These are phyloP conservation scores for Gloeostereum incarnatum DNA, from an alignment of 768 basidiomycete species.

Conservation along the genomic window DNA sequence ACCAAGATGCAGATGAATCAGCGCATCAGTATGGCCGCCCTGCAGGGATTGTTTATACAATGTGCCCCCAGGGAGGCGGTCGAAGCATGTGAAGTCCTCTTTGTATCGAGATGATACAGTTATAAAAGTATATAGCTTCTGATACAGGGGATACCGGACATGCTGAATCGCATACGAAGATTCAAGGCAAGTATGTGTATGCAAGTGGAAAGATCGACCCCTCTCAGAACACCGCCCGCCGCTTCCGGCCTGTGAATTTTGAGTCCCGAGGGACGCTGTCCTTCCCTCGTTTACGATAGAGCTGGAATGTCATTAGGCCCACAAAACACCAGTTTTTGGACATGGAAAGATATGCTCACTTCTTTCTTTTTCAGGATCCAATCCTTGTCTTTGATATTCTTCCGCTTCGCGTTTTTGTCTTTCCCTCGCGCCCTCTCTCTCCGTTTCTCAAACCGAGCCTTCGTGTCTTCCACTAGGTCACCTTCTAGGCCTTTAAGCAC, in stretches of 20 bases:
- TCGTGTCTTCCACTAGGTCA: conserved; percentile 47
- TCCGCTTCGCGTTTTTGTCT: conserved; percentile 59
- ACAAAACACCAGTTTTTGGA: conserved; percentile 1
- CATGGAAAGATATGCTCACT: conserved; percentile 27
- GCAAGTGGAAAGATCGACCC: neutral
- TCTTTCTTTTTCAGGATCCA: conserved; percentile 99
- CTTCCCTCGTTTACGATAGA: conserved; percentile 81
- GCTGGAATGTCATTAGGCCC: conserved; percentile 23
- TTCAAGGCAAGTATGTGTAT: neutral
- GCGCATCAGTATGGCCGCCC: conserved; percentile 87
- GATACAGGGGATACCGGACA: neutral
- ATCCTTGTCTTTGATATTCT: conserved; percentile 65
- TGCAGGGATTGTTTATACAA: conserved; percentile 93
- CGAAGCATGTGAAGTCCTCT: conserved; percentile 35
- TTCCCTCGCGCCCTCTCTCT: conserved; percentile 56
- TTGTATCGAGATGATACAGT: conserved; percentile 12
- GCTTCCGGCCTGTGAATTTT: conserved; percentile 88
- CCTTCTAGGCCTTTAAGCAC: conserved; percentile 74
- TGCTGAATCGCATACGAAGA: neutral
- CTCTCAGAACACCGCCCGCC: conserved; percentile 68
- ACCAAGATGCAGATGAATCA: conserved; percentile 41
- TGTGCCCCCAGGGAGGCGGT: conserved; percentile 51
- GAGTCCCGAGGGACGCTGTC: conserved; percentile 79
- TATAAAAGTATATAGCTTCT: neutral
- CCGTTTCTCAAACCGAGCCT: conserved; percentile 68